A percentile compares a stretch with the other conserved stretches of the same genome.
Conservation (phyloP, 176 grass and related monocot species). For the Avena insularis region DNA sequence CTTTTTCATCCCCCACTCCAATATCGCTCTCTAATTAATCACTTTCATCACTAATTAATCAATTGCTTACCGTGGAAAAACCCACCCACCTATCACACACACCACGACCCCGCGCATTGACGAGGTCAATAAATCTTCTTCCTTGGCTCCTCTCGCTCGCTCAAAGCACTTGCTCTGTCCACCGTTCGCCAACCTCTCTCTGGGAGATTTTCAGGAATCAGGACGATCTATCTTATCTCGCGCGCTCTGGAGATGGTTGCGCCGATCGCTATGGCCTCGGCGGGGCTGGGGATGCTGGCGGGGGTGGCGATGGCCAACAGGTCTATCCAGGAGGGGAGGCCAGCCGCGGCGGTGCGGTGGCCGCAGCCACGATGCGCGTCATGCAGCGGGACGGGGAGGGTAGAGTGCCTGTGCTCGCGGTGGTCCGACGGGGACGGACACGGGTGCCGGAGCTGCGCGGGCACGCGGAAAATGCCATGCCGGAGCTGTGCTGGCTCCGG, state of each 20-base stretch:
- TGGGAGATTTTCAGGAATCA: neutral
- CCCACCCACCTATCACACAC: neutral
- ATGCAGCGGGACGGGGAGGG: slow-evolving; percentile 75
- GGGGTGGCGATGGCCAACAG: slow-evolving; percentile 70
- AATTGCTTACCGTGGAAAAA: neutral
- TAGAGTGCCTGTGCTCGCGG: slow-evolving; percentile 72
- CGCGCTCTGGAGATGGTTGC: slow-evolving; percentile 49
- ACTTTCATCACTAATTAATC: neutral
- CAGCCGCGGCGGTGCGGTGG: slow-evolving; percentile 17
- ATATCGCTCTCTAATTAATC: neutral
- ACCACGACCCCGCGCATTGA: neutral
- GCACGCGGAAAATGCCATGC: slow-evolving; percentile 63
- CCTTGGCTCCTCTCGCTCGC: neutral
- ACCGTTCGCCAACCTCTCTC: neutral
- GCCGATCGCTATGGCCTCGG: slow-evolving; percentile 75
- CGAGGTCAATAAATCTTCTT: slow-evolving; percentile 35
- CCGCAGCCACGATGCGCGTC: slow-evolving; percentile 63
- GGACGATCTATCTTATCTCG: neutral
- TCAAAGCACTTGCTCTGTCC: neutral
- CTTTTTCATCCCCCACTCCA: slow-evolving; percentile 8
- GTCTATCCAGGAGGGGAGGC: slow-evolving; percentile 45
- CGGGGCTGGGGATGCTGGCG: slow-evolving; percentile 84
- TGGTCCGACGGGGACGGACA: slow-evolving; percentile 76
- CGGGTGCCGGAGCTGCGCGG: slow-evolving; percentile 77
- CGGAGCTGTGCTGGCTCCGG: slow-evolving; percentile 78